Base-by-base conservation (phyloP, 805 yeast species). In the Suhomyces sp. region DNA sequence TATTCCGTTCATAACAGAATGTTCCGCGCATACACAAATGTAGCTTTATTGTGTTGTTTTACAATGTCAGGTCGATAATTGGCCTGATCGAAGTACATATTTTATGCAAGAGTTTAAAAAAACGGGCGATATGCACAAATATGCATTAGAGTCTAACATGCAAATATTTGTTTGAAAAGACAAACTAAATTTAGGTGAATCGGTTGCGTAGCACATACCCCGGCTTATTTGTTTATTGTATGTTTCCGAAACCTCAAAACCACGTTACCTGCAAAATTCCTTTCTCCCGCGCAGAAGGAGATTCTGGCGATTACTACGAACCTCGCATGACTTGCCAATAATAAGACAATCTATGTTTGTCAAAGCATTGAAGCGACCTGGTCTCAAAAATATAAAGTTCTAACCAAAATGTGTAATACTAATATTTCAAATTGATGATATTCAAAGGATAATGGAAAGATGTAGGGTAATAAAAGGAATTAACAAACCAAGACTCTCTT, bases 11-110 rank as follows among this genome's bases (percentile, higher is more conserved):
- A 4, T 20, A 20, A 22, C 20, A 24, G 17, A 15, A 25, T 43
- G 35, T 43, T 43, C 46, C 24, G 46, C 46, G 46, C 46, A 43
- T 43, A 25, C 46, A 43, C 8, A 25, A 10, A 13, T 19, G 13
- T 37, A 37, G n/a, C 41, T 17, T n/a, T 17, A 37, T 22, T 15
- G n/a, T 6, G 21, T 15, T 19, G 6, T 9, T 6, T 10, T 37
- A 37, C 41, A 17, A 19, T 8, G 17, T 17, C 22, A 37, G 17
- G 41, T n/a, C 20, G 41, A 17, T 17, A 37, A 37, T 37, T 37
- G 20, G 41, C 22, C 10, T 15, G 40, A 17, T 35, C 20, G 12
- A 37, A 17, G 22, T 37, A 10, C 41, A 15, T 37, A 9, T 12
- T 19, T 37, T 10, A 37, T 37, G 44, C 29, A 20, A 12, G 13